A percentile compares a stretch with the other conserved stretches of the same genome.
phyloP scores from a whole-genome alignment of 805 yeast genomes.

The Metschnikowia lunata region DNA sequence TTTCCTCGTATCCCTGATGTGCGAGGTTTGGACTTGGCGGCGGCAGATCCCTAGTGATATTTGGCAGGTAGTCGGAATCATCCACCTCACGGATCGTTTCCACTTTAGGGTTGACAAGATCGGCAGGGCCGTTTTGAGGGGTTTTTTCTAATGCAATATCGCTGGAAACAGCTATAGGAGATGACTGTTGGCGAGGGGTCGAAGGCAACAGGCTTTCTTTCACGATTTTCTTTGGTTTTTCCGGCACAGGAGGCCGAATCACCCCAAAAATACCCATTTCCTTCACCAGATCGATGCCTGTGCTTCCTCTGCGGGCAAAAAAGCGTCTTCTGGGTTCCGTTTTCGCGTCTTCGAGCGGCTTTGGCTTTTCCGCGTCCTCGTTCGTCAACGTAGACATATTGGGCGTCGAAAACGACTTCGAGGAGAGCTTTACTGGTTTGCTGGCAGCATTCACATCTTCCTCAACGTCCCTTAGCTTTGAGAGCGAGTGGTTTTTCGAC shows the following conservation, averaged over 20 bases:
- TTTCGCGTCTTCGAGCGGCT: background rate
- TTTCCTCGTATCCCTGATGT: background rate
- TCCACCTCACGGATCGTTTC: constrained; percentile 19
- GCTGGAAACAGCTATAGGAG: constrained; percentile 4
- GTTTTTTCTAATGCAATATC: constrained; percentile 3
- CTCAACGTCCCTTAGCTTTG: constrained; percentile 7
- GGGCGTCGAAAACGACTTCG: constrained; percentile 31
- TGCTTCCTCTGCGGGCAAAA: constrained; percentile 1
- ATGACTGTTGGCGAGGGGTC: background rate
- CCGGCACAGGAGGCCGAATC: background rate
- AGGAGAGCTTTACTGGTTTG: constrained; percentile 15
- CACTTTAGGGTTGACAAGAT: constrained; percentile 7
- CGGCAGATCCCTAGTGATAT: constrained; percentile 6
- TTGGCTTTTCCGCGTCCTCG: background rate
- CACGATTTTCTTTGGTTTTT: background rate
- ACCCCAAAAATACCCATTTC: background rate
- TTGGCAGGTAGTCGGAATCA: constrained; percentile 17
- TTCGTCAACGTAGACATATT: constrained; percentile 18
- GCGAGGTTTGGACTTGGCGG: background rate
- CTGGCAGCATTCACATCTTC: constrained; percentile 13
- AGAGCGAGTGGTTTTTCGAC: constrained; percentile 27
- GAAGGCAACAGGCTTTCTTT: background rate
- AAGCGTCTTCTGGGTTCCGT: background rate
- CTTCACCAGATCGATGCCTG: background rate
- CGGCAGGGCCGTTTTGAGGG: background rate